Evolutionary conservation across 1,139 yeast species (phyloP).

Genomic region (Hansenula sp.): DNA sequence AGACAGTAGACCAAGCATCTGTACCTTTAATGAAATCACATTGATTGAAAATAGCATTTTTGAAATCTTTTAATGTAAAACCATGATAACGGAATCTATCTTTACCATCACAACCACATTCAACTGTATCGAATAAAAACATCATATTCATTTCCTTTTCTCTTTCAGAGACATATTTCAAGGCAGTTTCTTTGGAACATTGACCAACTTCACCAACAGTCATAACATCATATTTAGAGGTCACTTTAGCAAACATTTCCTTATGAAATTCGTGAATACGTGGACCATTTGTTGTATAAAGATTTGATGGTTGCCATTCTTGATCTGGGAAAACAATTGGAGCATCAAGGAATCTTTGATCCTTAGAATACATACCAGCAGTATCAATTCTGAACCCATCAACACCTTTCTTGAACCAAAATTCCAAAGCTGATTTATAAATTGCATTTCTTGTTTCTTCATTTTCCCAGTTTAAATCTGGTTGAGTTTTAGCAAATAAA

Average conservation of each 20-base stretch:
- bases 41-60: conserved; percentile 33
- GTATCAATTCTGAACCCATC: conserved; percentile 59
- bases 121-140: conserved; percentile 44
- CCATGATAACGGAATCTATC: conserved; percentile 33
- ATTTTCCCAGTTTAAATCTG: conserved; percentile 60
- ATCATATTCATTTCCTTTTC: conserved; percentile 48
- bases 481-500: conserved; percentile 48
- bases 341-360: conserved; percentile 39
- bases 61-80: conserved; percentile 38
- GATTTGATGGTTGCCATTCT: conserved; percentile 36
- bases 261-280: conserved; percentile 53
- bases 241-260: conserved; percentile 43
- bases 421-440: conserved; percentile 43
- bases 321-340: conserved; percentile 39
- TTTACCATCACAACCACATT: conserved; percentile 34
- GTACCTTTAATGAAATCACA: conserved; percentile 39
- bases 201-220: conserved; percentile 55
- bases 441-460: conserved; percentile 47
- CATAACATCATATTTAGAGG: conserved; percentile 46
- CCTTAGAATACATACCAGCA: conserved; percentile 50
- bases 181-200: conserved; percentile 37
- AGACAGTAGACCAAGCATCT: conserved; percentile 59
- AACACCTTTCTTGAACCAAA: conserved; percentile 53
- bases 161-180: conserved; percentile 45
- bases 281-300: conserved; percentile 40